A percentile compares a stretch with the other conserved stretches of the same genome.
Evolutionary conservation across 768 basidiomycete species (phyloP).

Genomic region (Tulasnella sp.): DNA sequence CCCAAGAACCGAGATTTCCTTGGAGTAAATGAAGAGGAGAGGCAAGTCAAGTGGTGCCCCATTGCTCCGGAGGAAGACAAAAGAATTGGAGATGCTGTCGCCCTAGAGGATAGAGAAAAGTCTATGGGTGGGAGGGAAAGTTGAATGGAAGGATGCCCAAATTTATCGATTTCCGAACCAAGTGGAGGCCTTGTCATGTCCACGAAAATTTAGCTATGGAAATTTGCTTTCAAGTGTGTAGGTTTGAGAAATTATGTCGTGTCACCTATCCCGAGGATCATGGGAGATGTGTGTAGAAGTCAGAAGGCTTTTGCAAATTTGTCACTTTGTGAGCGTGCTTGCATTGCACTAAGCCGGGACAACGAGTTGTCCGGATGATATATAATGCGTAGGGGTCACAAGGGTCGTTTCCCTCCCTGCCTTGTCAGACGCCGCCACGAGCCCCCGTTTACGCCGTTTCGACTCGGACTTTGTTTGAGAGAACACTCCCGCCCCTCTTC

Average conservation of each 20-base stretch:
- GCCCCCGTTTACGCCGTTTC: background rate
- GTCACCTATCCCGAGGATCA: background rate
- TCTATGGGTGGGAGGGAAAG: background rate
- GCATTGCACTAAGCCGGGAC: background rate
- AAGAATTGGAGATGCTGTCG: background rate
- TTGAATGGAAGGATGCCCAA: background rate
- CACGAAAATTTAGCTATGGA: background rate
- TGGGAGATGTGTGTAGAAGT: background rate
- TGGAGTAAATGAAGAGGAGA: background rate
- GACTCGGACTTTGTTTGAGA: background rate
- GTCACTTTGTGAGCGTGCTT: background rate
- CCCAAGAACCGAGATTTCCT: background rate
- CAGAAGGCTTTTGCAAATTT: too few species aligned
- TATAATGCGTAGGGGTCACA: background rate
- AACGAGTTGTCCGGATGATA: background rate
- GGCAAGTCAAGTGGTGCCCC: background rate
- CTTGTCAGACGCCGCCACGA: background rate
- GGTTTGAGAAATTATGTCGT: background rate
- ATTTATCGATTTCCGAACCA: background rate
- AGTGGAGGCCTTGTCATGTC: background rate
- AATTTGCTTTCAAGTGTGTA: background rate
- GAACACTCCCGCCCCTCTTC: background rate
- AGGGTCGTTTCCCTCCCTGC: background rate
- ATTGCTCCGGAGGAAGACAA: background rate
- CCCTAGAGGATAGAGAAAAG: background rate